Evolutionary conservation across 2,329 filamentous ascomycete species (phyloP).

Genomic region (Colletotrichum graminicola): DNA sequence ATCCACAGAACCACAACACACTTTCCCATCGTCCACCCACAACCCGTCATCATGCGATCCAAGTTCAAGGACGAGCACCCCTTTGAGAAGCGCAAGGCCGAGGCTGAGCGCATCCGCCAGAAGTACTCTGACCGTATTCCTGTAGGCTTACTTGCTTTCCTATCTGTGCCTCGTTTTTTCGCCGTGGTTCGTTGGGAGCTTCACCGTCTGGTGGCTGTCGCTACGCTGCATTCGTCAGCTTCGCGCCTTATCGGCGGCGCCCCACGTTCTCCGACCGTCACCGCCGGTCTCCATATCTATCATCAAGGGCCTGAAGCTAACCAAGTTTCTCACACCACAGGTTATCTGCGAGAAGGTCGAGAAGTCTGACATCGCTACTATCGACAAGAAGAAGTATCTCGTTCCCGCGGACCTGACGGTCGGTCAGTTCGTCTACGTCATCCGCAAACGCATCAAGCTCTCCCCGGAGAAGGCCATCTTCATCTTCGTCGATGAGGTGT

Average conservation of each 20-base stretch:
- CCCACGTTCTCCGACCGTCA: slow-evolving; percentile 39
- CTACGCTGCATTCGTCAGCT: slow-evolving; percentile 22
- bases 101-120: slow-evolving; percentile 98
- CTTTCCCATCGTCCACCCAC: slow-evolving; percentile 41
- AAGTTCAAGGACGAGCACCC: slow-evolving; percentile 99
- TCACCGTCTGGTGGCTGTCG: background rate
- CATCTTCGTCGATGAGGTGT: slow-evolving; percentile 99
- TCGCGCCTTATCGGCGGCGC: slow-evolving; percentile 35
- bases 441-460: slow-evolving; percentile 99
- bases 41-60: slow-evolving; percentile 83
- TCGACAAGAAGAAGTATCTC: slow-evolving; percentile 99
- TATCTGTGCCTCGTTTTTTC: background rate
- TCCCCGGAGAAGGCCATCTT: slow-evolving; percentile 99
- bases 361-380: slow-evolving; percentile 98
- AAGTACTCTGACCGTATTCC: slow-evolving; percentile 99
- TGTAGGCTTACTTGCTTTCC: slow-evolving; percentile 66
- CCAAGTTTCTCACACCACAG: slow-evolving; percentile 58
- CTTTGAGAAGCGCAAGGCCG: slow-evolving; percentile 99
- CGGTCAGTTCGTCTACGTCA: slow-evolving; percentile 99
- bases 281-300: slow-evolving; percentile 30
- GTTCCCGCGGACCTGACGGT: slow-evolving; percentile 98
- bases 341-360: slow-evolving; percentile 99
- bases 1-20: slow-evolving; percentile 41
- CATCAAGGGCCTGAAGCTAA: slow-evolving; percentile 42
- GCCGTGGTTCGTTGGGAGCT: background rate